These are phyloP conservation scores for Magnusiomyces suaveolens DNA, from an alignment of 1,139 yeast genomes.

Conservation along the genomic window DNA sequence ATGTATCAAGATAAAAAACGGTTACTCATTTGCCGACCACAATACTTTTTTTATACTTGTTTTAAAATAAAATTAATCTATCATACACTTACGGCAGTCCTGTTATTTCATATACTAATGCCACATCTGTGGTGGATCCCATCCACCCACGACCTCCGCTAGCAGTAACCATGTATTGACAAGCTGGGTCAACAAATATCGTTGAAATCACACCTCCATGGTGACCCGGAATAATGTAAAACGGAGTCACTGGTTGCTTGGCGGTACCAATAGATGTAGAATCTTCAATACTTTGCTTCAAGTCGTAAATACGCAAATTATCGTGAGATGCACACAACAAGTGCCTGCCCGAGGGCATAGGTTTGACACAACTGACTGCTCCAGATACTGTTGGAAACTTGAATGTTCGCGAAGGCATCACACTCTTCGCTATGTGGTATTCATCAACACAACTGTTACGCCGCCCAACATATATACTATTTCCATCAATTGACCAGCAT, in stretches of 20 bases:
- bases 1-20: too few species aligned
- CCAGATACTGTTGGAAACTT: constrained; percentile 86
- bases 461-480: constrained; percentile 71
- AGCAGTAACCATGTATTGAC: constrained; percentile 78
- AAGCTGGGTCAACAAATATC: constrained; percentile 66
- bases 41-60: too few species aligned
- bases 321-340: constrained; percentile 83
- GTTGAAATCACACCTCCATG: constrained; percentile 62
- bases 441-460: constrained; percentile 86
- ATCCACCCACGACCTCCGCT: constrained; percentile 97
- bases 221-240: constrained; percentile 51
- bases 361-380: constrained; percentile 70
- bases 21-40: too few species aligned
- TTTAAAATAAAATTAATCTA: too few species aligned
- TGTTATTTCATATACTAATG: constrained; percentile 65
- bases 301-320: constrained; percentile 76
- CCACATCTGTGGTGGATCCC: constrained; percentile 67
- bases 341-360: constrained; percentile 75
- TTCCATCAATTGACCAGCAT: constrained; percentile 82
- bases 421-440: constrained; percentile 58
- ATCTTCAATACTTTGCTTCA: constrained; percentile 35
- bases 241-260: constrained; percentile 35
- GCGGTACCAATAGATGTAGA: constrained; percentile 24
- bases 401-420: constrained; percentile 44
- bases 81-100: constrained; percentile 3